Evolutionary conservation across 257 asterid genomes (phyloP), one percentile per base, ranked within the genome.

Genomic region (Hygrophila difformis): DNA sequence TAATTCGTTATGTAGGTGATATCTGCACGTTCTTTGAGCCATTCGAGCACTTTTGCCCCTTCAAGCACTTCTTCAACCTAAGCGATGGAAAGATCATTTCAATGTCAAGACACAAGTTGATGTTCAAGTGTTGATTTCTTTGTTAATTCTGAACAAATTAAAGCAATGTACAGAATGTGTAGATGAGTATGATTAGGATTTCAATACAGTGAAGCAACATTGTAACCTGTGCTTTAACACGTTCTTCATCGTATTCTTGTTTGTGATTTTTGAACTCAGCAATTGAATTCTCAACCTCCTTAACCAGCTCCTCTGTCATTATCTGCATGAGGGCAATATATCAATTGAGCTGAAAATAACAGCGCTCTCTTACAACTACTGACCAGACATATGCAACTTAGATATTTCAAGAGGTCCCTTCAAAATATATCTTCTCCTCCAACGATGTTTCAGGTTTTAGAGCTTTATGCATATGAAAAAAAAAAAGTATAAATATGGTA

Each of bases 41-140:
- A 91, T 61, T 91, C 95, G 1, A 91, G 95, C 59, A 91, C 96
- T 64, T 86, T 80, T 36, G 93, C 94, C 63, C 96, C 96, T 72
- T 91, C 96, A 0, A 89, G 93, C 44, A 85, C 81, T 69, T 89
- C 96, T 78, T 80, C 87, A 24, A 91, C 98, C 98, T 84, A 53
- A 18, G 19, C 47, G 53, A 56, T 35, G 42, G 31, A 26, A 28
- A 52, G 8, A 46, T n/a, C n/a, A n/a, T n/a, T n/a, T n/a, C n/a
- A n/a, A n/a, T n/a, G n/a, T n/a, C n/a, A n/a, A n/a, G n/a, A n/a
- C n/a, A n/a, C n/a, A n/a, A n/a, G n/a, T n/a, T n/a, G n/a, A n/a
- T n/a, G n/a, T n/a, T n/a, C n/a, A n/a, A n/a, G n/a, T n/a, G n/a
- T n/a, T n/a, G n/a, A n/a, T n/a, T n/a, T n/a, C n/a, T n/a, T n/a